Conservation (phyloP, 345 rosid genomes). For the Gossypioides kirkii region DNA sequence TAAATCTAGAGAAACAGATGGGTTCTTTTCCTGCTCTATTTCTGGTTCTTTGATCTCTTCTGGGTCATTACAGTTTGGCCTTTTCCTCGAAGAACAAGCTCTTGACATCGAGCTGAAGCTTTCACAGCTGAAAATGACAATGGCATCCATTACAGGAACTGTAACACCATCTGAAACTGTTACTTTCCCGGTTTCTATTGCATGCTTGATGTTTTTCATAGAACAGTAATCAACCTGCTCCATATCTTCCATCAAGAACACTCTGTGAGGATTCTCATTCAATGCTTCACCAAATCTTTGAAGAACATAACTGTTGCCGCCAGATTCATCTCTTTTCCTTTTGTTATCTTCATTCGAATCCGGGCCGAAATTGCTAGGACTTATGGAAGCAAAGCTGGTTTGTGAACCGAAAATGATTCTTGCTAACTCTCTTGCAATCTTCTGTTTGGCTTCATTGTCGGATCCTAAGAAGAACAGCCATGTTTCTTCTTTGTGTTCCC, state of each 20-base stretch:
- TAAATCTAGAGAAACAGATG: slow-evolving; percentile 39
- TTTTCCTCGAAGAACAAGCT: slow-evolving; percentile 29
- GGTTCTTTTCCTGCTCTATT: slow-evolving; percentile 13
- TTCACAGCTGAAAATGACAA: slow-evolving; percentile 50
- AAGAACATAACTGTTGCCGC: slow-evolving; percentile 22
- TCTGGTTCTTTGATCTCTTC: slow-evolving; percentile 12
- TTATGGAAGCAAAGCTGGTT: slow-evolving; percentile 33
- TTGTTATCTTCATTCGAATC: slow-evolving; percentile 33
- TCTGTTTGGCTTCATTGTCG: slow-evolving; percentile 41
- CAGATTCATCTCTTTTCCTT: slow-evolving; percentile 42
- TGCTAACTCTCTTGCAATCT: slow-evolving; percentile 56
- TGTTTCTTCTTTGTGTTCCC: slow-evolving; percentile 43
- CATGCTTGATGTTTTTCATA: slow-evolving; percentile 33
- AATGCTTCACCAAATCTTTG: slow-evolving; percentile 48
- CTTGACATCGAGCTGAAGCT: slow-evolving; percentile 26
- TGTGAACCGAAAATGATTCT: slow-evolving; percentile 55
- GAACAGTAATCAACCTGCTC: slow-evolving; percentile 32
- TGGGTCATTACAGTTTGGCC: slow-evolving; percentile 15
- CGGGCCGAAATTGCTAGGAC: slow-evolving; percentile 30
- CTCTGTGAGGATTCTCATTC: slow-evolving; percentile 69
- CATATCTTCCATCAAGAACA: slow-evolving; percentile 56
- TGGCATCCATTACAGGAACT: slow-evolving; percentile 53
- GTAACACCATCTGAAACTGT: slow-evolving; percentile 37
- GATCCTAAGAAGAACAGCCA: slow-evolving; percentile 52
- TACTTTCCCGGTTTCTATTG: slow-evolving; percentile 38